Base-by-base conservation (phyloP, 2,329 filamentous ascomycete species). In the Bipolaris gigantea region DNA sequence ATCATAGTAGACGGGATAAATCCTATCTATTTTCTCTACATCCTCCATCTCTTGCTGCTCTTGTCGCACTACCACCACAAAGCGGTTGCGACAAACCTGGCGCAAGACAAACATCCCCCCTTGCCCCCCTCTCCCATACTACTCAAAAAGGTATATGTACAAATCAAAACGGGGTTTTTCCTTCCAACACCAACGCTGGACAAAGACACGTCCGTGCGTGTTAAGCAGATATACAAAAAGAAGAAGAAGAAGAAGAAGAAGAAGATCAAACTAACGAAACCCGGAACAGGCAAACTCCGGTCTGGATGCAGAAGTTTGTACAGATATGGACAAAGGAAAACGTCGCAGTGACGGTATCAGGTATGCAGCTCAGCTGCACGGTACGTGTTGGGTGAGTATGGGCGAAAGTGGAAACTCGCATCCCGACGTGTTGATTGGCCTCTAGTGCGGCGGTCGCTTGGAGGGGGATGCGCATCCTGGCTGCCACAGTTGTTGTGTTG, bases 251-350 rank as follows among this genome's bases (percentile, higher is more conserved):
- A n/a, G n/a, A n/a, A n/a, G 35, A 21, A 27, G 18, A 35, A 47
- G 13, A 27, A 42, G 21, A 19, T 33, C 23, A 25, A 18, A 32
- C 34, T 42, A 21, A 35, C 23, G 15, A 15, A 25, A 30, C 34
- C 21, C 33, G 32, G 27, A 18, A 34, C 13, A 38, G 21, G 33
- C 10, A 38, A 23, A 25, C 13, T 16, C 18, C 13, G n/a, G 36
- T 21, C 47, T 13, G 40, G 21, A 21, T 21, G 27, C 25, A 19
- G 44, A 6, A 16, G 18, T 3, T 34, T 21, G 25, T 46, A 45
- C 45, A 51, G 50, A 50, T 30, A 47, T 27, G n/a, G 42, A 55
- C 46, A 57, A 43, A 55, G 48, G 47, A 55, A 55, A 55, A 44
- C 43, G 51, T 48, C 43, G 55, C 51, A 45, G 43, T 44, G 51